These are phyloP conservation scores for Odontarrhena argentea DNA, from an alignment of 345 rosid genomes.

Conservation along the genomic window DNA sequence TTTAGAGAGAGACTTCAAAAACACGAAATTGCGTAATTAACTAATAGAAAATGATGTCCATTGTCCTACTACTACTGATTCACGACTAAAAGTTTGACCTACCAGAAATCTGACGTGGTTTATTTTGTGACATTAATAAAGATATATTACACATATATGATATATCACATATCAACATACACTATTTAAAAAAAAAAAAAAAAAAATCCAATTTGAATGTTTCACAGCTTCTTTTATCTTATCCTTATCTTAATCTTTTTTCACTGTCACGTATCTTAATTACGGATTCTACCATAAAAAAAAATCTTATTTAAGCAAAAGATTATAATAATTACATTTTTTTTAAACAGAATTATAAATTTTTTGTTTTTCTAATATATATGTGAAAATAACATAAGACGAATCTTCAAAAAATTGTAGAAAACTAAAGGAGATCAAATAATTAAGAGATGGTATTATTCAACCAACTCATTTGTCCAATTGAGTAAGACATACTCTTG, in stretches of 20 bases:
- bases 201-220: no score
- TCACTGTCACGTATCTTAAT: no score
- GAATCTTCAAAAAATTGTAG: not conserved
- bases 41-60: not conserved
- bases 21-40: slow-evolving; percentile 31
- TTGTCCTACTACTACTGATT: slow-evolving; percentile 6
- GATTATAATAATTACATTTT: no score
- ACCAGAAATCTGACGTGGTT: slow-evolving; percentile 25
- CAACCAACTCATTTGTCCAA: slow-evolving; percentile 18
- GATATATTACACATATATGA: no score
- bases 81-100: slow-evolving; percentile 35
- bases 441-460: not conserved
- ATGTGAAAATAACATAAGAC: not conserved
- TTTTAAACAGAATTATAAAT: no score
- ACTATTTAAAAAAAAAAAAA: no score
- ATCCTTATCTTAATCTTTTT: no score
- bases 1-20: slow-evolving; percentile 27
- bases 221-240: no score
- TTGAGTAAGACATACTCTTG: slow-evolving; percentile 33
- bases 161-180: no score
- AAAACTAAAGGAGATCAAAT: not conserved
- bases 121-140: not conserved
- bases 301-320: no score
- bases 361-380: no score
- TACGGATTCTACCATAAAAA: no score